A percentile compares a stretch with the other conserved stretches of the same genome.
Evolutionary conservation across 306 rosid genomes (phyloP).

Genomic region (Cucurbita argyrosperma): DNA sequence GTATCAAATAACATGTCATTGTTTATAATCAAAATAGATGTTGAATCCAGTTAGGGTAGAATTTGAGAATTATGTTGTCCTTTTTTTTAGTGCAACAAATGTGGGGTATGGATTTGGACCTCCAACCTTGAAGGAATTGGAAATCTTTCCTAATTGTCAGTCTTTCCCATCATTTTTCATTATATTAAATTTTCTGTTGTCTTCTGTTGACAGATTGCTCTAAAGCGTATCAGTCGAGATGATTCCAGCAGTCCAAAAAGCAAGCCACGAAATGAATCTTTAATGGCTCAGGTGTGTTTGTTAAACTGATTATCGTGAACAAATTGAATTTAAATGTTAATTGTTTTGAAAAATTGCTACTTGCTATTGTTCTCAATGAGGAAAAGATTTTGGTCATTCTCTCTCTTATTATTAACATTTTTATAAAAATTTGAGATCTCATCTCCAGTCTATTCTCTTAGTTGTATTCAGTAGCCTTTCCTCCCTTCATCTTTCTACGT

Average conservation of each 20-base stretch:
- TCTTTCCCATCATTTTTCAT: background rate
- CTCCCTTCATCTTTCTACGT: background rate
- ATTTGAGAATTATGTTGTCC: no score
- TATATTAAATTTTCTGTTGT: background rate
- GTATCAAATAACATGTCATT: background rate
- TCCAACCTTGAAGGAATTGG: background rate
- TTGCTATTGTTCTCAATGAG: background rate
- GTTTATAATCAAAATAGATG: background rate
- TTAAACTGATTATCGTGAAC: slow-evolving; percentile 1
- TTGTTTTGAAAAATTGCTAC: background rate
- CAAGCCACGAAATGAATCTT: slow-evolving; percentile 51
- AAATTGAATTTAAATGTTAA: background rate
- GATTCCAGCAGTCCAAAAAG: slow-evolving; percentile 38
- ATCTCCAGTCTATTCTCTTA: background rate
- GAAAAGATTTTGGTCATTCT: background rate
- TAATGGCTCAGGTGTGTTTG: slow-evolving; percentile 68
- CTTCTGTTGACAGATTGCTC: slow-evolving; percentile 31
- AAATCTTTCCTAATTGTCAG: background rate
- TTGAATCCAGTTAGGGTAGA: background rate
- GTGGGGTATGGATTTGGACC: no score
- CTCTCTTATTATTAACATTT: background rate
- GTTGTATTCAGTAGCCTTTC: background rate
- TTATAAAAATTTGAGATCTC: background rate
- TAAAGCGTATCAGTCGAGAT: slow-evolving; percentile 34
- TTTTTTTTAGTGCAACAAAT: no score